Conservation (phyloP, 495 filamentous ascomycete species). For the Hypoxylon perforatum region DNA sequence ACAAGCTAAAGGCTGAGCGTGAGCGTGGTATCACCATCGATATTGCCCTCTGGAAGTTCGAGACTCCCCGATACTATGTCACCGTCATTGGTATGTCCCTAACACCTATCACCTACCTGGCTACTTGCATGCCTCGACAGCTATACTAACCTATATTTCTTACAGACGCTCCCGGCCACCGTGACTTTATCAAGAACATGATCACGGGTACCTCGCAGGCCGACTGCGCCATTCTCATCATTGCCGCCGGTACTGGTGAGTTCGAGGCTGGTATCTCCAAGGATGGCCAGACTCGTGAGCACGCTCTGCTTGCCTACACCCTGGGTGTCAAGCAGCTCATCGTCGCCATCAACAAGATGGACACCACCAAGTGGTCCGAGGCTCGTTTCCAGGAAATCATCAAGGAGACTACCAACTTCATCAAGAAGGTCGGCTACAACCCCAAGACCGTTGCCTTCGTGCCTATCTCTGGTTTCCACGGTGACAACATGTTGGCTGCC, state of each 20-base stretch:
- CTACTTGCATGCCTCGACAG: constrained; percentile 4
- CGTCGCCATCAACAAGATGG: constrained; percentile 99
- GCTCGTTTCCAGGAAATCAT: constrained; percentile 97
- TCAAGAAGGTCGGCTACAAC: constrained; percentile 99
- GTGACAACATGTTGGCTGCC: constrained; percentile 98
- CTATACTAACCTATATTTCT: constrained; percentile 31
- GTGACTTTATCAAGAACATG: constrained; percentile 99
- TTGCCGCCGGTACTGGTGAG: constrained; percentile 99
- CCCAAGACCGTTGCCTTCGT: constrained; percentile 98
- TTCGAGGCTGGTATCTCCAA: constrained; percentile 99
- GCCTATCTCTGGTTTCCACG: constrained; percentile 99
- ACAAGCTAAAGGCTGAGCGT: constrained; percentile 99
- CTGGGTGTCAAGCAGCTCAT: constrained; percentile 99
- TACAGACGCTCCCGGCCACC: constrained; percentile 96
- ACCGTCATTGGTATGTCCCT: constrained; percentile 89
- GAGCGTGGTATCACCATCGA: constrained; percentile 99
- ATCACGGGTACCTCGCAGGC: constrained; percentile 99
- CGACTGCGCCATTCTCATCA: constrained; percentile 99
- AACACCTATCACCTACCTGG: neutral
- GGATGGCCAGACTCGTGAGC: constrained; percentile 99
- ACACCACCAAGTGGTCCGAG: constrained; percentile 98
- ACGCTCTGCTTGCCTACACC: constrained; percentile 99
- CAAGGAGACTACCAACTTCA: constrained; percentile 99
- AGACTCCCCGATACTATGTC: constrained; percentile 98
- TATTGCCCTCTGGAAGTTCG: constrained; percentile 99